Base-by-base conservation (phyloP, 345 rosid genomes). In the Populus euphratica region DNA sequence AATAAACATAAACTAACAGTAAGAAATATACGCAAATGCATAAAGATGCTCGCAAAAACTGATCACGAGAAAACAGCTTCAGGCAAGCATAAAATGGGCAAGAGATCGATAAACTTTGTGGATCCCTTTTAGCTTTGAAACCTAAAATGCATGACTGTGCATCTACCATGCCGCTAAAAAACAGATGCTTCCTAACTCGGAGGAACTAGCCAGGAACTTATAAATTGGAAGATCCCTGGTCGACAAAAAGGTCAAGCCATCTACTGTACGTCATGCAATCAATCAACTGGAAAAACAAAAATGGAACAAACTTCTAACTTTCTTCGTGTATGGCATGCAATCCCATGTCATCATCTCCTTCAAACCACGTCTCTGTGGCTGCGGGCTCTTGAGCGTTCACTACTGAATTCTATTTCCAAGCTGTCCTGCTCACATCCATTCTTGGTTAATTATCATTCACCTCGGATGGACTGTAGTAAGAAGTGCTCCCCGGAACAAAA, bases 371-470 rank as follows among this genome's bases (percentile, higher is more conserved):
- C 41, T 80, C 88, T 72, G 76, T 59, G 35, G 81, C 81, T 29
- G 83, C 69, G 21, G 88, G 81, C 49, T 78, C 86, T 72, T 89
- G 88, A 41, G 61, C 64, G 49, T 77, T 79, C 83, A 77, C 41
- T 21, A 70, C 49, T 11, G 87, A 88, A 33, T 81, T 82, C 73
- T 85, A 85, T 63, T 85, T 90, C 91, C 92, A 85, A 77, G 77
- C 77, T 59, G 87, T 81, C 85, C 85, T 79, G 78, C 81, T 66
- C 49, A 71, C 77, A 72, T 83, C 90, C 81, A 76, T 78, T 81
- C 88, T 85, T 47, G 88, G 85, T 66, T 87, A 66, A 78, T 83
- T 85, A 81, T 85, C 88, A 80, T 80, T 83, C 73, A 83, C 85
- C 85, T 85, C 91, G 72, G 83, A 83, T 20, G 79, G 76, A 76